phyloP scores from a whole-genome alignment of 2,329 filamentous ascomycete species.

The Monilinia vaccinii-corymbosi region DNA sequence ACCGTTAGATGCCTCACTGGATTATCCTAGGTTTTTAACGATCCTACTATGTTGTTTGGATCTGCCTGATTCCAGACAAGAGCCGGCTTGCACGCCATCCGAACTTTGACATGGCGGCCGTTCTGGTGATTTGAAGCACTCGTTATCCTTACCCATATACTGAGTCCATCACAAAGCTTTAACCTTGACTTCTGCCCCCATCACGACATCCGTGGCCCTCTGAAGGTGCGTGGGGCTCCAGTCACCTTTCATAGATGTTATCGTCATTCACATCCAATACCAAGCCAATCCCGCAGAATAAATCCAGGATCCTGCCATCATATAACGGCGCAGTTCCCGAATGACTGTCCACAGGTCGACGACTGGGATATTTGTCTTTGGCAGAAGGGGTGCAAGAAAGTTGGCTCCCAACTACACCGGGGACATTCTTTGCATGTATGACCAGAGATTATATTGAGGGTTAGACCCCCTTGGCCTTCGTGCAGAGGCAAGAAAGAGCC shows the following conservation, averaged over 20 bases:
- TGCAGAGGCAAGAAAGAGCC: neutral
- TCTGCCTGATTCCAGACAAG: neutral
- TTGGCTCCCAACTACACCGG: neutral
- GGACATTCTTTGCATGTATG: neutral
- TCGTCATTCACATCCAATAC: neutral
- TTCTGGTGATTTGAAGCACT: conserved; percentile 3
- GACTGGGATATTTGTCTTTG: neutral
- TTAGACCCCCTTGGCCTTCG: neutral
- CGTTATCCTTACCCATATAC: neutral
- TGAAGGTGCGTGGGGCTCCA: neutral
- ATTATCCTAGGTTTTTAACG: conserved; percentile 1
- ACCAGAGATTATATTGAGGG: neutral
- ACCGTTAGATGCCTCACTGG: neutral
- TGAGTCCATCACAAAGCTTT: neutral
- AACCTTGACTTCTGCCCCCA: conserved; percentile 3
- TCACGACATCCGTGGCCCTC: neutral
- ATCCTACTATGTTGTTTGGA: neutral
- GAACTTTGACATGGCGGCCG: neutral
- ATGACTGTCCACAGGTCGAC: neutral
- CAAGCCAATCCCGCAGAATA: neutral
- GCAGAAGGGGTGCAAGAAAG: neutral
- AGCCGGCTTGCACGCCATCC: neutral
- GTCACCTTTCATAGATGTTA: neutral
- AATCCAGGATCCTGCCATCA: neutral
- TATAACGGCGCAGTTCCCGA: neutral